phyloP scores from a whole-genome alignment of 805 yeast genomes.

The Schizosaccharomyces cryophilus region DNA sequence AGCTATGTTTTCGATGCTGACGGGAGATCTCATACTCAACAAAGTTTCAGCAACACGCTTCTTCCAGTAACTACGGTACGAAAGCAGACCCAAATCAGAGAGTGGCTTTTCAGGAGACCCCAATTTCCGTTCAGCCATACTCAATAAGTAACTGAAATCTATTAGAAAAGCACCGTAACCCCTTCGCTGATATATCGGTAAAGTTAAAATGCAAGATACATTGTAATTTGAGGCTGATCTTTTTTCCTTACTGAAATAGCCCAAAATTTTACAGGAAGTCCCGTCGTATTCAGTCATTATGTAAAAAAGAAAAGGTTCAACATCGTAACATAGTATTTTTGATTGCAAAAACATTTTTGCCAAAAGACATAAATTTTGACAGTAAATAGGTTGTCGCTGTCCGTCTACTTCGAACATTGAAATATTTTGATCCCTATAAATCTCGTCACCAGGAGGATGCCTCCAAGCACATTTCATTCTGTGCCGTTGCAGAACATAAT shows the following conservation, averaged over 20 bases:
- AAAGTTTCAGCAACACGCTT: slow-evolving; percentile 32
- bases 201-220: slow-evolving; percentile 69
- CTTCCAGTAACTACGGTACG: slow-evolving; percentile 77
- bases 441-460: slow-evolving; percentile 81
- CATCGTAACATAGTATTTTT: slow-evolving; percentile 80
- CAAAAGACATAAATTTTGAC: slow-evolving; percentile 71
- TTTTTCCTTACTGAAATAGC: slow-evolving; percentile 62
- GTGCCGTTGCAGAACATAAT: slow-evolving; percentile 46
- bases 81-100: slow-evolving; percentile 58
- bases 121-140: slow-evolving; percentile 45
- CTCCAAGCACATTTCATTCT: slow-evolving; percentile 41
- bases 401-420: slow-evolving; percentile 89
- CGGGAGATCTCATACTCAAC: slow-evolving; percentile 3
- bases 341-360: slow-evolving; percentile 79
- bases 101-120: slow-evolving; percentile 95
- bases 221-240: slow-evolving; percentile 54
- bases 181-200: slow-evolving; percentile 65
- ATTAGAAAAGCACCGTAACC: slow-evolving; percentile 80
- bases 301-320: slow-evolving; percentile 82
- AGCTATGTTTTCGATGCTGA: slow-evolving; percentile 37
- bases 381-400: slow-evolving; percentile 47
- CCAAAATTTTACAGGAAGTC: slow-evolving; percentile 50
- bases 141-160: slow-evolving; percentile 64
- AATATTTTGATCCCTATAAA: slow-evolving; percentile 45
- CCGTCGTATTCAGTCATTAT: slow-evolving; percentile 47